Conservation (phyloP, 805 yeast genomes). For the Cyberlindnera subsufficiens region DNA sequence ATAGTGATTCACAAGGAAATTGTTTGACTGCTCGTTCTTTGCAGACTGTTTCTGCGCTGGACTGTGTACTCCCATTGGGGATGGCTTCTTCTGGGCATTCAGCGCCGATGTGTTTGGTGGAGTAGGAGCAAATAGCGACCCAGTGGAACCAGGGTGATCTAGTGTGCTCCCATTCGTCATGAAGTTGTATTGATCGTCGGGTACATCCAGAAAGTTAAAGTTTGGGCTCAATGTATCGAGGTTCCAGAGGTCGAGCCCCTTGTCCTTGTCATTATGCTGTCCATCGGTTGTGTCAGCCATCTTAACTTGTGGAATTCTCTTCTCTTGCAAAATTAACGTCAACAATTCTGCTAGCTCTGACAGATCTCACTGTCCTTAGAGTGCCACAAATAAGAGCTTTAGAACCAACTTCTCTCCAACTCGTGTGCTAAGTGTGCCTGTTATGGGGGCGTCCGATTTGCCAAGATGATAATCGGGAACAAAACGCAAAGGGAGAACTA, state of each 20-base stretch:
- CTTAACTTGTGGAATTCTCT: not conserved
- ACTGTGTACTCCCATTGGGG: not conserved
- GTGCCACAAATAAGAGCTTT: too few relatives aligned
- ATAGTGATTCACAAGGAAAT: conserved; percentile 19
- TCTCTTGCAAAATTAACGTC: too few relatives aligned
- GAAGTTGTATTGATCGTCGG: conserved; percentile 15
- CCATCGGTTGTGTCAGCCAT: not conserved
- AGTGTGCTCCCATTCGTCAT: conserved; percentile 2
- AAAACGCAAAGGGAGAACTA: too few relatives aligned
- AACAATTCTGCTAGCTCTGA: too few relatives aligned
- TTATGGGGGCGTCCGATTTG: too few relatives aligned
- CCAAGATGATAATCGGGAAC: too few relatives aligned
- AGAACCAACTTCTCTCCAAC: too few relatives aligned
- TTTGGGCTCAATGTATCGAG: conserved; percentile 16
- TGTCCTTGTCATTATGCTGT: conserved; percentile 1
- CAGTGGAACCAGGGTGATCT: conserved; percentile 6
- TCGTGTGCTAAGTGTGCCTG: too few relatives aligned
- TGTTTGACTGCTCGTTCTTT: not conserved
- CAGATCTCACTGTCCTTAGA: too few relatives aligned
- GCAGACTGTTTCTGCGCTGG: not conserved
- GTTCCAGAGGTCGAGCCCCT: conserved; percentile 14
- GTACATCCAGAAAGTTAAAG: conserved; percentile 20
- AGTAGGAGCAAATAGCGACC: conserved; percentile 12
- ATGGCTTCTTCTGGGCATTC: not conserved
- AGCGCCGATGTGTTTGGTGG: conserved; percentile 4